These are phyloP conservation scores for Aquilaria agallochum DNA, from an alignment of 441 rosid species.

Conservation along the genomic window DNA sequence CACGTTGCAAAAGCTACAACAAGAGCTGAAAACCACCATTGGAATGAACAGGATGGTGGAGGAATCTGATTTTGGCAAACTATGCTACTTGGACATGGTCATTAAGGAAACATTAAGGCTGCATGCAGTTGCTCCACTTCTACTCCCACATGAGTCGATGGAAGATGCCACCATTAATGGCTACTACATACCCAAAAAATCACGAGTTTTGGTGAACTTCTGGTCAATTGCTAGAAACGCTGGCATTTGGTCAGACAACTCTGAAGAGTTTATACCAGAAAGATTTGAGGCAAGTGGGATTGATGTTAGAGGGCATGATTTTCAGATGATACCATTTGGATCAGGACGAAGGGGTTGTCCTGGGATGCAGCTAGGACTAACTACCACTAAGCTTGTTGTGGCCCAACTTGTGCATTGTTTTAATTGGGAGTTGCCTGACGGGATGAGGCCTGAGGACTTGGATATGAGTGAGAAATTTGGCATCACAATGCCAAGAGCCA, in stretches of 20 bases:
- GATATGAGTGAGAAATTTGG: slow-evolving; percentile 16
- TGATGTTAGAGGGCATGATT: slow-evolving; percentile 41
- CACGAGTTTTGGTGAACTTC: slow-evolving; percentile 18
- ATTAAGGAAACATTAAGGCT: slow-evolving; percentile 26
- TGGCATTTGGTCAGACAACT: slow-evolving; percentile 21
- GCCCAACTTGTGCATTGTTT: slow-evolving; percentile 26
- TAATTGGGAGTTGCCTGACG: slow-evolving; percentile 20
- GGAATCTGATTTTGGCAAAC: slow-evolving; percentile 22
- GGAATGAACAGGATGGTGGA: slow-evolving; percentile 20
- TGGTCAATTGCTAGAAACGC: slow-evolving; percentile 25
- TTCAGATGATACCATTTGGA: slow-evolving; percentile 51
- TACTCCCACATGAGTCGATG: slow-evolving; percentile 20
- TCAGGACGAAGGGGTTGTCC: slow-evolving; percentile 62
- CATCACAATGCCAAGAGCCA: slow-evolving; percentile 1
- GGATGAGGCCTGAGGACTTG: slow-evolving; percentile 1
- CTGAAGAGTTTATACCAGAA: slow-evolving; percentile 29
- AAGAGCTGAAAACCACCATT: slow-evolving; percentile 14
- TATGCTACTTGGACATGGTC: slow-evolving; percentile 24
- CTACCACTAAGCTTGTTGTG: slow-evolving; percentile 21
- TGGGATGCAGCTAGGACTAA: slow-evolving; percentile 34
- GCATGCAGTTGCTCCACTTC: slow-evolving; percentile 24
- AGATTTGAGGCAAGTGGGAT: slow-evolving; percentile 24
- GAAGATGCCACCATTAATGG: slow-evolving; percentile 18
- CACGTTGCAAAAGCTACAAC: slow-evolving; percentile 2
- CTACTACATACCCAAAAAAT: slow-evolving; percentile 18